Percentiles rank a stretch among this genome's conserved stretches.
These are phyloP conservation scores for Tylopilus sp. DNA, from an alignment of 1,284 basidiomycete genomes.

Conservation along the genomic window DNA sequence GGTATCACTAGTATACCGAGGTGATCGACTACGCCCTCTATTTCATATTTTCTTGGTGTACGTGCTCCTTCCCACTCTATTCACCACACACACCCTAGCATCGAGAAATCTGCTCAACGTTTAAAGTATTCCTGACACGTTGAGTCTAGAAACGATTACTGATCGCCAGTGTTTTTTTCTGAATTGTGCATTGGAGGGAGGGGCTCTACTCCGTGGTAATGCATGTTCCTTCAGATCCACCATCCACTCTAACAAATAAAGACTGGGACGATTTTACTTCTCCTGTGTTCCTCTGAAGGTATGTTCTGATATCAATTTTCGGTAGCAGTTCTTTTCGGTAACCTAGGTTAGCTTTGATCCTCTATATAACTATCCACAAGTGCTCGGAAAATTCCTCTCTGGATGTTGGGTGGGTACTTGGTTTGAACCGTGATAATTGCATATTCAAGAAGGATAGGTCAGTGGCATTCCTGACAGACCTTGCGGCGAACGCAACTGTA, in stretches of 20 bases:
- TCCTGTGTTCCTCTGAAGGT: too few species aligned
- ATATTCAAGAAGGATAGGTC: conserved; percentile 42
- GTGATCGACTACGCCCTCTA: conserved; percentile 60
- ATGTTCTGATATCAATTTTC: too few species aligned
- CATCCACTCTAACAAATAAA: conserved; percentile 66
- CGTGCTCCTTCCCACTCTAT: conserved; percentile 19
- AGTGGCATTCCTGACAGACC: conserved; percentile 60
- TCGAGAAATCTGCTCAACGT: conserved; percentile 39
- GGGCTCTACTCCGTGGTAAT: not conserved
- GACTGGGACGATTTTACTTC: too few species aligned
- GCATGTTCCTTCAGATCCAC: conserved; percentile 48
- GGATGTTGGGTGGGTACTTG: conserved; percentile 50
- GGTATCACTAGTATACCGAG: conserved; percentile 55
- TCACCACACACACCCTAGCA: conserved; percentile 31
- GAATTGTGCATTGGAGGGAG: conserved; percentile 48
- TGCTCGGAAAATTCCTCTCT: not conserved
- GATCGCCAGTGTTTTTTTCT: conserved; percentile 54
- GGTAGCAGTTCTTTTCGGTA: too few species aligned
- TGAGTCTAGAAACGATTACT: conserved; percentile 43
- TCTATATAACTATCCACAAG: not conserved
- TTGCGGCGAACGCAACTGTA: conserved; percentile 58
- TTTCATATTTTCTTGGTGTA: conserved; percentile 67
- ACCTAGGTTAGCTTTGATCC: conserved; percentile 44
- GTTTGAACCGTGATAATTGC: not conserved
- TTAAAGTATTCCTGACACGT: conserved; percentile 56